Evolutionary conservation across 495 filamentous ascomycete species (phyloP).

Genomic region (Umbilicaria muhlenbergii): DNA sequence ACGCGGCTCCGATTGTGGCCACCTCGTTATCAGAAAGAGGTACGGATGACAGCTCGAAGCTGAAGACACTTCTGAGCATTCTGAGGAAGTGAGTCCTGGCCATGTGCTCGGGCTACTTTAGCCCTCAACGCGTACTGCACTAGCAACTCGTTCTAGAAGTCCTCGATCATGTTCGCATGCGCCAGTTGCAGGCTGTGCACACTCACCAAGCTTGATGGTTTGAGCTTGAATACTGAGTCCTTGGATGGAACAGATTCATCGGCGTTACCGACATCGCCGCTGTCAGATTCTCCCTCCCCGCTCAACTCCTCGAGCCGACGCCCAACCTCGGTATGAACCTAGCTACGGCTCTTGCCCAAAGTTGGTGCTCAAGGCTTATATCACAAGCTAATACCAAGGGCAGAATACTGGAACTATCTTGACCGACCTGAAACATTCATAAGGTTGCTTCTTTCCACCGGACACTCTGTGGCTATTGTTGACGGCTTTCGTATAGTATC

Average conservation of each 20-base stretch:
- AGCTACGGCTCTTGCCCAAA: background rate
- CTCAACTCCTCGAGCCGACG: conserved; percentile 86
- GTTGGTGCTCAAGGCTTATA: background rate
- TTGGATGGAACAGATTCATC: conserved; percentile 49
- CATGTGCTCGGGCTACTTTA: background rate
- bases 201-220: background rate
- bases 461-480: conserved; percentile 18
- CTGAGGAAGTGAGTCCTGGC: conserved; percentile 50
- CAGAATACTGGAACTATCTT: conserved; percentile 97
- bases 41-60: conserved; percentile 66
- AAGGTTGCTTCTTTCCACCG: conserved; percentile 31
- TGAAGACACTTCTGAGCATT: conserved; percentile 71
- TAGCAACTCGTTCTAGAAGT: too few species aligned
- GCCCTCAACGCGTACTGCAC: background rate
- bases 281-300: conserved; percentile 88
- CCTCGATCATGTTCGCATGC: too few species aligned
- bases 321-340: conserved; percentile 61
- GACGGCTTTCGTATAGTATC: conserved; percentile 43
- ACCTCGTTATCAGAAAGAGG: conserved; percentile 37
- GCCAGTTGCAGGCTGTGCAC: too few species aligned
- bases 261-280: conserved; percentile 90
- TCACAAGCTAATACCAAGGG: conserved; percentile 7
- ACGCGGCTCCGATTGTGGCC: conserved; percentile 17
- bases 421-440: conserved; percentile 91
- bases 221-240: background rate